phyloP scores from a whole-genome alignment of 768 basidiomycete genomes.

The Lentinus brumalis region DNA sequence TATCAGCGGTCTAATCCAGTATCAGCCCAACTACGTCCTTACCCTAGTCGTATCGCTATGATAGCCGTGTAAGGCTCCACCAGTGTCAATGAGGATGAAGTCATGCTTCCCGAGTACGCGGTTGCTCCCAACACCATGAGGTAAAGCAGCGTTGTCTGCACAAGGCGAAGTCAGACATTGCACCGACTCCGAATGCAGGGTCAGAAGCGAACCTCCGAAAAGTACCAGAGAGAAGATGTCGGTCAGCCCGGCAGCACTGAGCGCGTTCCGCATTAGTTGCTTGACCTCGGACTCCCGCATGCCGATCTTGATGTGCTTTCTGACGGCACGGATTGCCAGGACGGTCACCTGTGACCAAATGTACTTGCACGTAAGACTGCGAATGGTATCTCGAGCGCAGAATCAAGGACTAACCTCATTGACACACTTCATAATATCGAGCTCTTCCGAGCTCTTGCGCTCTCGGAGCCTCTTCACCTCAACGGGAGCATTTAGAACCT shows the following conservation, averaged over 20 bases:
- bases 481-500: constrained; percentile 51
- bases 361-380: too few relatives aligned
- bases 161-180: constrained; percentile 3
- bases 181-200: background rate
- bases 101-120: constrained; percentile 56
- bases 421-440: constrained; percentile 71
- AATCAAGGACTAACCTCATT: constrained; percentile 62
- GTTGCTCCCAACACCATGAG: constrained; percentile 81
- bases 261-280: constrained; percentile 55
- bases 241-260: constrained; percentile 59
- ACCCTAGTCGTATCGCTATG: constrained; percentile 80
- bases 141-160: constrained; percentile 82
- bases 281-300: constrained; percentile 75
- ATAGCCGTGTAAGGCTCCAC: constrained; percentile 73
- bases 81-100: constrained; percentile 75
- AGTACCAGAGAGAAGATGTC: constrained; percentile 65
- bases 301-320: constrained; percentile 62
- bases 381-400: background rate
- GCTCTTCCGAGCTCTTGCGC: constrained; percentile 70
- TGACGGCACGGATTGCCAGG: constrained; percentile 68
- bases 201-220: constrained; percentile 64
- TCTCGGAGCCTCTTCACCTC: constrained; percentile 67
- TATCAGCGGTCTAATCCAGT: background rate
- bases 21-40: constrained; percentile 22
- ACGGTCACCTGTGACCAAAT: constrained; percentile 61